phyloP scores from a whole-genome alignment of 352 stramenopile genomes.

The Hyaloperonospora brassicae region DNA sequence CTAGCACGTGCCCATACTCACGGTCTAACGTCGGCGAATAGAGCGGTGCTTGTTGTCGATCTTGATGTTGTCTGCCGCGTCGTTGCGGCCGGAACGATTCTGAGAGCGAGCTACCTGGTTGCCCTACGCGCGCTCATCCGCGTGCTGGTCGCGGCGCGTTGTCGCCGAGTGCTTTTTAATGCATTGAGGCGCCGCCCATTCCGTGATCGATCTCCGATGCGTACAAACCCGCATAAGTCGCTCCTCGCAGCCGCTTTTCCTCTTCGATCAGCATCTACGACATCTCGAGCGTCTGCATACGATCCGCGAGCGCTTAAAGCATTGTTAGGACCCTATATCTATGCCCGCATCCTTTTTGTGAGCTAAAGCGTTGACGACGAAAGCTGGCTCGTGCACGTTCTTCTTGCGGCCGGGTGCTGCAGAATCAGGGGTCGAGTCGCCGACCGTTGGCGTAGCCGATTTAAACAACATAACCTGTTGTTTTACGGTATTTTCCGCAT shows the following conservation, averaged over 20 bases:
- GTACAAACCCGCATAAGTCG: neutral
- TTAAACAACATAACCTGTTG: neutral
- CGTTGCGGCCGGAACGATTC: no score
- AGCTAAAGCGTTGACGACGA: neutral
- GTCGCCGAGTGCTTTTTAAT: neutral
- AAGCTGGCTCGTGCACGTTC: neutral
- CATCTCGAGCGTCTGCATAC: neutral
- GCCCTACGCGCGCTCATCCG: neutral
- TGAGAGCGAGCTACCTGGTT: neutral
- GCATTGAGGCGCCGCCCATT: neutral
- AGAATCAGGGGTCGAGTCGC: neutral
- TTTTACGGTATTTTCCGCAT: neutral
- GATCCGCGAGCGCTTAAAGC: neutral
- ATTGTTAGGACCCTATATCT: slow-evolving; percentile 1
- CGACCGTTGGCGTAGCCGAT: neutral
- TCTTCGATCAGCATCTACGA: neutral
- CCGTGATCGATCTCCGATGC: neutral
- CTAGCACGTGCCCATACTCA: no score
- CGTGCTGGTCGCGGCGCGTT: neutral
- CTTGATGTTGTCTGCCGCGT: no score
- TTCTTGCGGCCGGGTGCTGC: neutral
- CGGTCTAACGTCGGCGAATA: no score
- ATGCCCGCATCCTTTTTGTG: neutral
- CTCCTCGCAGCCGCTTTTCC: neutral
- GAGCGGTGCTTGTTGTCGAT: no score